Conservation (phyloP, 306 rosid genomes). For the Vicia villosa region DNA sequence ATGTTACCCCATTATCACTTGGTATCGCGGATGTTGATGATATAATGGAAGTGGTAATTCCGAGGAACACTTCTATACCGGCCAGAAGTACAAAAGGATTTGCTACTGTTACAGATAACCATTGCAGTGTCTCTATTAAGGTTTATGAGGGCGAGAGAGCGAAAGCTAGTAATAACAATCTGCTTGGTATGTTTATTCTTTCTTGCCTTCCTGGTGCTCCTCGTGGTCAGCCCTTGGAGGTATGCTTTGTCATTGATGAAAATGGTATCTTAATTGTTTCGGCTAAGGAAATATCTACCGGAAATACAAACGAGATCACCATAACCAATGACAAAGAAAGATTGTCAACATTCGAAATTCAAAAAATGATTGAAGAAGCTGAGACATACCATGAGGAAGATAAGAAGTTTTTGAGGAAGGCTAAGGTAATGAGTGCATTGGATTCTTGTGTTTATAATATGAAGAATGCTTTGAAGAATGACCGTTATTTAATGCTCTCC, state of each 20-base stretch:
- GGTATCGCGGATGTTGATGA: neutral
- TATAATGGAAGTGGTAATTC: constrained; percentile 48
- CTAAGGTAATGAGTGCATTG: constrained; percentile 33
- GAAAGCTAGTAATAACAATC: constrained; percentile 44
- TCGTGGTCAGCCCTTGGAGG: constrained; percentile 44
- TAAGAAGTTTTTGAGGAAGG: constrained; percentile 42
- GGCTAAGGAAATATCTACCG: constrained; percentile 44
- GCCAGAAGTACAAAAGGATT: constrained; percentile 29
- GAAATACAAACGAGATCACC: constrained; percentile 41
- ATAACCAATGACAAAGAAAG: constrained; percentile 48
- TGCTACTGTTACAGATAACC: constrained; percentile 21
- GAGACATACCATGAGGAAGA: constrained; percentile 49
- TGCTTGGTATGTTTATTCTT: constrained; percentile 43
- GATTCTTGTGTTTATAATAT: constrained; percentile 47
- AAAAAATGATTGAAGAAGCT: constrained; percentile 49
- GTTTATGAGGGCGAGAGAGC: constrained; percentile 66
- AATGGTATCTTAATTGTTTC: constrained; percentile 54
- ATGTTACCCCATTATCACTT: neutral
- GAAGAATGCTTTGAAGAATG: constrained; percentile 36
- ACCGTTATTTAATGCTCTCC: neutral
- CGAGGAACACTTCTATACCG: constrained; percentile 56
- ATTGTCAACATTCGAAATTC: constrained; percentile 43
- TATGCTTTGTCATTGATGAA: constrained; percentile 52
- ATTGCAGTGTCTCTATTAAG: constrained; percentile 25
- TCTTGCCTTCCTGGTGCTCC: constrained; percentile 46